Evolutionary conservation across 2,329 filamentous ascomycete species (phyloP).

Genomic region (Neonectria punicea): DNA sequence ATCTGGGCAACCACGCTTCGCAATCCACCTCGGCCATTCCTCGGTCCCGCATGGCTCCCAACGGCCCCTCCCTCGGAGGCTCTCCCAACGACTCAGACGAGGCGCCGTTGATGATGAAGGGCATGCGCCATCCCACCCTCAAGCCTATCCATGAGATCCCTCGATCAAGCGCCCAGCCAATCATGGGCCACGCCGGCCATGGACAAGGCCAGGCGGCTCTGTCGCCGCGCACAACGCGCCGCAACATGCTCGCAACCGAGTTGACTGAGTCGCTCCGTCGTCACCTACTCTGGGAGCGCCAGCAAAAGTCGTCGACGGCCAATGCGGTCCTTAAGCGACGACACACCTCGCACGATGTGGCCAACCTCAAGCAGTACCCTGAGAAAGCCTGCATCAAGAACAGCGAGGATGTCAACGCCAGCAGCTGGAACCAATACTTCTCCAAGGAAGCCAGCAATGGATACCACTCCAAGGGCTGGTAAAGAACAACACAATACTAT

Average conservation of each 20-base stretch:
- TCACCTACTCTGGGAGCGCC: conserved; percentile 93
- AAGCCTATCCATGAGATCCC: conserved; percentile 71
- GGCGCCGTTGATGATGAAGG: conserved; percentile 72
- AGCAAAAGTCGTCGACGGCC: conserved; percentile 90
- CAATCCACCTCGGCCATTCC: conserved; percentile 76
- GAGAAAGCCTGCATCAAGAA: conserved; percentile 70
- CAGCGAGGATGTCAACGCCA: conserved; percentile 71
- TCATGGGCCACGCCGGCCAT: conserved; percentile 77
- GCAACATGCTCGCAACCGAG: conserved; percentile 96
- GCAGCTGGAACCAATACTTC: conserved; percentile 88
- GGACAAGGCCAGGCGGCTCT: conserved; percentile 76
- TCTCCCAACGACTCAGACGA: conserved; percentile 71
- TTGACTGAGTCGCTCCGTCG: conserved; percentile 92
- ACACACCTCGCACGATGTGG: conserved; percentile 90
- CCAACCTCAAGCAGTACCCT: conserved; percentile 86
- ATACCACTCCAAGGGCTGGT: conserved; percentile 58
- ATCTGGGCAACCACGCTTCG: conserved; percentile 74
- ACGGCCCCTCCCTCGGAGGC: conserved; percentile 55
- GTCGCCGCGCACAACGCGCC: conserved; percentile 89
- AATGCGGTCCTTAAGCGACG: conserved; percentile 90
- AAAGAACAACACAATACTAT: conserved; percentile 29
- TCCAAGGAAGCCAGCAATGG: conserved; percentile 74
- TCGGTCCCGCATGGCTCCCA: conserved; percentile 64
- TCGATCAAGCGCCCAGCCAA: conserved; percentile 78
- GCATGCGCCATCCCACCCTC: conserved; percentile 59